These are phyloP conservation scores for Dryas integrifolia DNA, from an alignment of 331 rosid genomes.

Conservation along the genomic window DNA sequence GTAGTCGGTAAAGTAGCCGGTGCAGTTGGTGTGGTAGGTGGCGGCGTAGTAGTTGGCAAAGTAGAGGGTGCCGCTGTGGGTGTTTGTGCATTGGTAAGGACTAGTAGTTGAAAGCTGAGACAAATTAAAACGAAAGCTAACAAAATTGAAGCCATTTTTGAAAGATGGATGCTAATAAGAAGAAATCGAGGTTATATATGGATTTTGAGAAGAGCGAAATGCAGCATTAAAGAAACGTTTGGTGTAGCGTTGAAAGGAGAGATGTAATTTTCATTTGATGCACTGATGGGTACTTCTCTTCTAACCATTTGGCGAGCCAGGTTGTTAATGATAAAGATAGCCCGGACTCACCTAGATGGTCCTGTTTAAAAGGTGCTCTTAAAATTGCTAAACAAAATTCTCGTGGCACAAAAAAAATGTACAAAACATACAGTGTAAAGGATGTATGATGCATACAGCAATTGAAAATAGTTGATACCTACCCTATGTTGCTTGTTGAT, in stretches of 20 bases:
- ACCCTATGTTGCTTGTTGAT: slow-evolving; percentile 20
- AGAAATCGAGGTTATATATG: slow-evolving; percentile 33
- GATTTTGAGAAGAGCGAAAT: slow-evolving; percentile 8
- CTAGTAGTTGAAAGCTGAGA: slow-evolving; percentile 36
- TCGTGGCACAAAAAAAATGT: background rate
- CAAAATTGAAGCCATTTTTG: slow-evolving; percentile 49
- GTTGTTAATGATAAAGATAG: slow-evolving; percentile 14
- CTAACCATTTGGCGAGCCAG: slow-evolving; percentile 43
- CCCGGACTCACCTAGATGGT: background rate
- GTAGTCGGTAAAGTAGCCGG: slow-evolving; percentile 33
- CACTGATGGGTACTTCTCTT: slow-evolving; percentile 36
- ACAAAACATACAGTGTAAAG: too few species aligned
- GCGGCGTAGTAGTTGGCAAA: slow-evolving; percentile 35
- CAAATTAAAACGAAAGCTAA: slow-evolving; percentile 36
- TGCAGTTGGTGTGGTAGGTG: slow-evolving; percentile 42
- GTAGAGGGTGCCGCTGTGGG: slow-evolving; percentile 33
- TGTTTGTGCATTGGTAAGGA: slow-evolving; percentile 48
- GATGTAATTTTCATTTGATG: slow-evolving; percentile 46
- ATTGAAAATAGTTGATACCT: background rate
- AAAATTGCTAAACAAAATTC: background rate
- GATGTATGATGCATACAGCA: too few species aligned
- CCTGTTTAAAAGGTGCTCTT: background rate
- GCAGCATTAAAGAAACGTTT: slow-evolving; percentile 22
- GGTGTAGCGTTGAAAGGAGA: slow-evolving; percentile 51
- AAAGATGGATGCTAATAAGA: slow-evolving; percentile 21